Conservation (phyloP, 1,284 basidiomycete genomes). For the Sphagnurus paluster region DNA sequence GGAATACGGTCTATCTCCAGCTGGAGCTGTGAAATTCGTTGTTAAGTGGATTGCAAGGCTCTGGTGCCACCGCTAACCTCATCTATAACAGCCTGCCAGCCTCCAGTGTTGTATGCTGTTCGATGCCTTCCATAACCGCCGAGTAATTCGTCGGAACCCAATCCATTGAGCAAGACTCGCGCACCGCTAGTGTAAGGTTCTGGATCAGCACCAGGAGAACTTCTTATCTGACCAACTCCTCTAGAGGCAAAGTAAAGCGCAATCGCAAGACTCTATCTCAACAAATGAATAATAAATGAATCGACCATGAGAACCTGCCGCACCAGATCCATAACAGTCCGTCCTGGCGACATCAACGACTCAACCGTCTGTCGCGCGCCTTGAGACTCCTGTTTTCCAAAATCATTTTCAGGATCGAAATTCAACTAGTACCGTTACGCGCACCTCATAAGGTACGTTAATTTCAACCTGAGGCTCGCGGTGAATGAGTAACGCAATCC, state of each 20-base stretch:
- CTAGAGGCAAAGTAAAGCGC: slow-evolving; percentile 93
- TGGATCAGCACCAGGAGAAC: slow-evolving; percentile 32
- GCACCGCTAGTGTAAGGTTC: slow-evolving; percentile 71
- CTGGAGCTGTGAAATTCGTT: slow-evolving; percentile 63
- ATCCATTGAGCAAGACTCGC: slow-evolving; percentile 84
- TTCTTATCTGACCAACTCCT: slow-evolving; percentile 62
- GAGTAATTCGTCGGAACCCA: slow-evolving; percentile 94
- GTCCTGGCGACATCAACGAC: slow-evolving; percentile 77
- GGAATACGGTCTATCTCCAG: slow-evolving; percentile 92
- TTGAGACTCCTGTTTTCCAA: slow-evolving; percentile 58
- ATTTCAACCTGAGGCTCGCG: slow-evolving; percentile 73
- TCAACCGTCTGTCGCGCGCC: slow-evolving; percentile 58
- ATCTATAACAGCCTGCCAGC: slow-evolving; percentile 75
- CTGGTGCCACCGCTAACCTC: slow-evolving; percentile 54
- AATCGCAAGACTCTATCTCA: slow-evolving; percentile 77
- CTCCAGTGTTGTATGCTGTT: slow-evolving; percentile 64
- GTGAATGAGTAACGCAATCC: slow-evolving; percentile 1
- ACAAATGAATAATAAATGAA: neutral
- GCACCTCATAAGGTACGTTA: slow-evolving; percentile 79
- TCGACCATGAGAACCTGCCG: neutral
- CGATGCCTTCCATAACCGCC: slow-evolving; percentile 94
- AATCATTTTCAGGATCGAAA: slow-evolving; percentile 1
- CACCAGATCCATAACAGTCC: slow-evolving; percentile 94
- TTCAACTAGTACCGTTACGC: slow-evolving; percentile 21
- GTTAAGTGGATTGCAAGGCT: neutral